Evolutionary conservation across 306 rosid genomes (phyloP).

Genomic region (Potentilla sterilis): DNA sequence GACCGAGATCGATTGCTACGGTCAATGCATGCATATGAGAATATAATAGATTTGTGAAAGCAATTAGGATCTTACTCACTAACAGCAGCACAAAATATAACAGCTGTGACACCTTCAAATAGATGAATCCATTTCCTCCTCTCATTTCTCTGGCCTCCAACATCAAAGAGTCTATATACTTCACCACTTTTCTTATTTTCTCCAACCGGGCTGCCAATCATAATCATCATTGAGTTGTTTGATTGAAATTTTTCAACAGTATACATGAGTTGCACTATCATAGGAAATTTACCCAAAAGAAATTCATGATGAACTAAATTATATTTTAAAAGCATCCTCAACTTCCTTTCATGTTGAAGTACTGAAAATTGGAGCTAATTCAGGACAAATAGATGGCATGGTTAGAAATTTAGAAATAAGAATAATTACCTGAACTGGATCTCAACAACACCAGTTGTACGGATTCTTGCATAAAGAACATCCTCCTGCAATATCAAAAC

Average conservation of each 20-base stretch:
- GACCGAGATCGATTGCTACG: conserved; percentile 11
- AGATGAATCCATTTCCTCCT: conserved; percentile 99
- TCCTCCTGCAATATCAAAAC: conserved; percentile 68
- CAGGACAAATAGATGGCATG: not conserved
- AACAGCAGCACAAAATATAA: conserved; percentile 94
- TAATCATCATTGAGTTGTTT: conserved; percentile 20
- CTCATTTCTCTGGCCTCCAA: conserved; percentile 99
- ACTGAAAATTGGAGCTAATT: not conserved
- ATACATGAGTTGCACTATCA: not conserved
- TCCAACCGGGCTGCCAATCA: conserved; percentile 87
- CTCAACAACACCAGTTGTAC: conserved; percentile 98
- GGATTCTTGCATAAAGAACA: conserved; percentile 92
- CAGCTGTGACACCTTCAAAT: conserved; percentile 97
- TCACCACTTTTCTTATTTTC: conserved; percentile 97
- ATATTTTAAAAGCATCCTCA: not conserved
- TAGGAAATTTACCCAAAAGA: not conserved
- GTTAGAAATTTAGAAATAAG: not conserved
- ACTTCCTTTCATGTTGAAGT: not conserved
- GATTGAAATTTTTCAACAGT: not conserved
- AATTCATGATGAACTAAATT: not conserved
- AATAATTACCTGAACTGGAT: conserved; percentile 91
- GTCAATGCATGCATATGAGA: conserved; percentile 17
- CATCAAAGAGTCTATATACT: conserved; percentile 94
- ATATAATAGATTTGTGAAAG: conserved; percentile 17
- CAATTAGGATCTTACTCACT: conserved; percentile 73